Base-by-base conservation (phyloP, 352 stramenopile genomes). In the Globisporangium ultimum region DNA sequence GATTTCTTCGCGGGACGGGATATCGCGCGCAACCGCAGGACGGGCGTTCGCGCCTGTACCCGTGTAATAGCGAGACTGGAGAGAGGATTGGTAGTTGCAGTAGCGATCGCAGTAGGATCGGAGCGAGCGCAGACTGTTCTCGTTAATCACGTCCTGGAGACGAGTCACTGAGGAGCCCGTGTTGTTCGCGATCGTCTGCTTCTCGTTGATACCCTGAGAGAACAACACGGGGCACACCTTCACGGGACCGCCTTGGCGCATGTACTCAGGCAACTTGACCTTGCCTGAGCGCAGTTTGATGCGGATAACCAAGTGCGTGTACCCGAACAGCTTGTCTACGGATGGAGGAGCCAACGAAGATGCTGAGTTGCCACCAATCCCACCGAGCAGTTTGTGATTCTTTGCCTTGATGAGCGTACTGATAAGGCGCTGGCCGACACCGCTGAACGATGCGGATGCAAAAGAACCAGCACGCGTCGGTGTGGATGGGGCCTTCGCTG, bases 141-240 rank as follows among this genome's bases (percentile, higher is more conserved):
- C 80, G 54, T 94, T 94, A 66, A 94, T 94, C 41, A 82, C 71
- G 45, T 94, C 85, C 57, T 94, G 85, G 10, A 94, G 63, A 11
- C 81, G 68, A 18, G 83, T 92, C n/a, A 86, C 70, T 0, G 83
- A 89, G 8, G 82, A 86, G 24, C 80, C 80, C 1, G 86, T 94
- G 65, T 93, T 88, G 75, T 98, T 98, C 2, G 87, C 88, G 10
- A 98, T 47, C 34, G 89, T 96, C 68, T 97, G 89, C 67, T 93
- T 96, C 66, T 97, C 91, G 61, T 98, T 98, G 65, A 98, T 97
- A 20, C 91, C 91, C 54, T 97, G 85, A 0, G 85, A 88, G 60
- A 94, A 94, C 34, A 94, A 66, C 60, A 92, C 77, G 12, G 84
- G 84, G 24, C 65, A 84, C 11, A 94, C 84, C 32, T 77, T 79